A percentile compares a stretch with the other conserved stretches of the same genome.
phyloP scores from a whole-genome alignment of 176 grass and related monocot genomes.

The Lolium perenne region DNA sequence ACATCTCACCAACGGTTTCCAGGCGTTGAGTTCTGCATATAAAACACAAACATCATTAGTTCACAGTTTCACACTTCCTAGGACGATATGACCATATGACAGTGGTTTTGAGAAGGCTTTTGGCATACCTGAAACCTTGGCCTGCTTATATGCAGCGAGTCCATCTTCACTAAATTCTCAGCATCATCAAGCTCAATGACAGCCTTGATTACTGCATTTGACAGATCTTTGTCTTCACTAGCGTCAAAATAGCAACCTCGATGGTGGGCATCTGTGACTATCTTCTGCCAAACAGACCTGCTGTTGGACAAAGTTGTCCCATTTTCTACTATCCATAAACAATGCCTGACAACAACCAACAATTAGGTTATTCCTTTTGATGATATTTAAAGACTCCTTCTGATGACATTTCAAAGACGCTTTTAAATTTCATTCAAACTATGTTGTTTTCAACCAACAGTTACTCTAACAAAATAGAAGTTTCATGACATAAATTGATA shows the following conservation, averaged over 20 bases:
- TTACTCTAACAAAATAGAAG: not conserved
- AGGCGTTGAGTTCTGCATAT: conserved; percentile 9
- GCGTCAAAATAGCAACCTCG: conserved; percentile 48
- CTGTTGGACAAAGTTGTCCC: conserved; percentile 43
- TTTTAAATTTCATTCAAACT: not conserved
- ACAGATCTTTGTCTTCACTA: conserved; percentile 43
- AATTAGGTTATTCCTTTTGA: not conserved
- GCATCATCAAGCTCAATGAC: conserved; percentile 38
- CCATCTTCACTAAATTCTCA: conserved; percentile 26
- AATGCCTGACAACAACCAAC: conserved; percentile 27
- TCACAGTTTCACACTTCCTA: not conserved
- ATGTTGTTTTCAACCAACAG: not conserved
- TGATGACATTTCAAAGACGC: not conserved
- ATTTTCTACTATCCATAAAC: conserved; percentile 61
- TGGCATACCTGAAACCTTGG: conserved; percentile 37
- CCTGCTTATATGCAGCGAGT: conserved; percentile 27
- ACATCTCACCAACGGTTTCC: conserved; percentile 6
- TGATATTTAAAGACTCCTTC: not conserved
- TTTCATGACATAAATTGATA: not conserved
- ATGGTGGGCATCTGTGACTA: conserved; percentile 35
- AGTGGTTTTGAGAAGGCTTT: not conserved
- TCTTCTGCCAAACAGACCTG: conserved; percentile 51
- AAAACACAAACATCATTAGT: not conserved
- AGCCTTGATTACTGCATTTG: conserved; percentile 40
- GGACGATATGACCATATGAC: not conserved